A percentile compares a stretch with the other conserved stretches of the same genome.
These are phyloP conservation scores for Neophaeococcomyces aloes DNA, from an alignment of 2,329 filamentous ascomycete species.

Conservation along the genomic window DNA sequence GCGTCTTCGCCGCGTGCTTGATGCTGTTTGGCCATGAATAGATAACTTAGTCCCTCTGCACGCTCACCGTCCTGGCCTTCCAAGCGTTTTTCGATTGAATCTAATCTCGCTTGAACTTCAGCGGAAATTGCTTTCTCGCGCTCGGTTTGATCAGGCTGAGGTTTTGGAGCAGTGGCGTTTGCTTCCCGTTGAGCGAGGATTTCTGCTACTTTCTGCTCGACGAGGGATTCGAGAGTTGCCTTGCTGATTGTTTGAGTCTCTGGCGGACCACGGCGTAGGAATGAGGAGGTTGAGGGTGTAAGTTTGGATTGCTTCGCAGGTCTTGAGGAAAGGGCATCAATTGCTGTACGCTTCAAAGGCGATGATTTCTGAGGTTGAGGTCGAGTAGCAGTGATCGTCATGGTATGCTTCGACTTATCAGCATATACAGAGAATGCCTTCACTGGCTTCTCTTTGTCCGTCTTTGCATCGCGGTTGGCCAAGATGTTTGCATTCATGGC, in stretches of 20 bases:
- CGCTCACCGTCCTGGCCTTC: constrained; percentile 64
- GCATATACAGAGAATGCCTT: constrained; percentile 84
- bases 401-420: constrained; percentile 51
- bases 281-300: constrained; percentile 17
- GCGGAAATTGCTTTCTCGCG: constrained; percentile 47
- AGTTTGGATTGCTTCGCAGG: constrained; percentile 35
- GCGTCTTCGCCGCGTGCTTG: constrained; percentile 71
- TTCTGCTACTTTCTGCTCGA: constrained; percentile 83
- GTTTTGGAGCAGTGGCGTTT: constrained; percentile 24
- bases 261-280: constrained; percentile 16
- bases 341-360: constrained; percentile 30
- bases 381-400: constrained; percentile 14
- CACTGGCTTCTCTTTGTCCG: constrained; percentile 55
- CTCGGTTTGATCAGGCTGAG: constrained; percentile 30
- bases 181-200: constrained; percentile 51
- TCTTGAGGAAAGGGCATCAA: constrained; percentile 28
- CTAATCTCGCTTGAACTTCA: constrained; percentile 67
- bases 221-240: constrained; percentile 76
- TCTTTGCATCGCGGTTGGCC: constrained; percentile 40
- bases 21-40: constrained; percentile 87
- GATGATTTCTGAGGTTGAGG: constrained; percentile 29
- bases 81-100: constrained; percentile 77
- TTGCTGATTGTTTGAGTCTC: constrained; percentile 35
- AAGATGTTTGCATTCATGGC: constrained; percentile 62
- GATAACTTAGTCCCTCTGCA: constrained; percentile 70